Conservation (phyloP, 2,329 filamentous ascomycete species). For the Achaetomium macrosporum region DNA sequence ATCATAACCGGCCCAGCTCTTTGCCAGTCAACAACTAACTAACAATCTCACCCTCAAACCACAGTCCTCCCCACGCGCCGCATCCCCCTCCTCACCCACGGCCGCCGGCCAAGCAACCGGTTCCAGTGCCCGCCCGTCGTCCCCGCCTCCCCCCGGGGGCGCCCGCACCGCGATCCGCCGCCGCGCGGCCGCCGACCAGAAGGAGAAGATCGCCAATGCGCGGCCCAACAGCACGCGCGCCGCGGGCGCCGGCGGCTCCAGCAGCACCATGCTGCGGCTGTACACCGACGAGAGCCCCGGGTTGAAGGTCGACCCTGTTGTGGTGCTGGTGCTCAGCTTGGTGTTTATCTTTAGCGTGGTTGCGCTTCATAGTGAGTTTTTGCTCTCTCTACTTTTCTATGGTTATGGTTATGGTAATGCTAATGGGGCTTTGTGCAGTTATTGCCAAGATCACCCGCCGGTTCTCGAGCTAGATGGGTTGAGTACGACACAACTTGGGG, state of each 20-base stretch:
- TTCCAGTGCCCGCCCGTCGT: conserved; percentile 64
- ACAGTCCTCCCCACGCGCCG: conserved; percentile 54
- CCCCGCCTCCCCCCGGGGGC: conserved; percentile 84
- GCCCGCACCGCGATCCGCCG: conserved; percentile 93
- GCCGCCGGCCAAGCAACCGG: conserved; percentile 52
- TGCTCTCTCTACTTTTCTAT: background rate
- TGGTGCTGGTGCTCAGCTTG: conserved; percentile 90
- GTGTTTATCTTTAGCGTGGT: conserved; percentile 99
- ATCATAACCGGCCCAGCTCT: background rate
- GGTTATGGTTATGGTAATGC: background rate
- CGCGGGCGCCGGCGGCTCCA: conserved; percentile 90
- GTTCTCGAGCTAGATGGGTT: conserved; percentile 59
- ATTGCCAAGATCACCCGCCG: conserved; percentile 92
- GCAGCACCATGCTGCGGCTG: conserved; percentile 95
- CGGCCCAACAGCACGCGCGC: conserved; percentile 87
- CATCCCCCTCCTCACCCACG: conserved; percentile 46
- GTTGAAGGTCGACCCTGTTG: conserved; percentile 94
- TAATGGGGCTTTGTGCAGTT: conserved; percentile 48
- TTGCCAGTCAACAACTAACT: background rate
- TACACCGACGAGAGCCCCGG: conserved; percentile 99
- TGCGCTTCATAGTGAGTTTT: conserved; percentile 83
- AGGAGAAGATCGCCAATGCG: conserved; percentile 93
- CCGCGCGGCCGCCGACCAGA: conserved; percentile 92
- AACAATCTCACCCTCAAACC: conserved; percentile 12
- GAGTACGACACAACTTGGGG: background rate